Evolutionary conservation across 23 red algal genomes (phyloP), one percentile per base, ranked within the genome.

Genomic region (Gracilaria caudata): DNA sequence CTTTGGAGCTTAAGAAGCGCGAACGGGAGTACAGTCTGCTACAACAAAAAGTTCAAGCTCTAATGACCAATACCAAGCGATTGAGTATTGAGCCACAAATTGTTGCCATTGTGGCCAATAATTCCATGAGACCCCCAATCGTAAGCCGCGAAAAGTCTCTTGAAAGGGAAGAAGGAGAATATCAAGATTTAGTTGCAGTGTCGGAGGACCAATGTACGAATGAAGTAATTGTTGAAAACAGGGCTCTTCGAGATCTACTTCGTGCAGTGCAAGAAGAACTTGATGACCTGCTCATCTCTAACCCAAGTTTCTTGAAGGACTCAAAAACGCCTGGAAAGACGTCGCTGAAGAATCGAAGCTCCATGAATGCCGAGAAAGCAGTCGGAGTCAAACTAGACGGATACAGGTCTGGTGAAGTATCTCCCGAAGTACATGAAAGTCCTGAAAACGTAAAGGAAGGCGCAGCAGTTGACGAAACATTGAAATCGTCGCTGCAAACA

Each of bases 211-310:
- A 75, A 45, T 46, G 37, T 25, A 47, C 25, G 70, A 49, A 75
- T 75, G 70, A 75, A 47, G 70, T 75, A 0, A 75, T 75, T 17
- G 7, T 20, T 29, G 85, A 89, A 53, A 89, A 89, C 54, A 44
- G 29, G n/a, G 16, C 53, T 21, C 75, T 89, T 79, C 85, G 85
- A 78, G 49, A 78, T 25, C 85, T 89, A 21, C 46, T 89, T 24
- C 71, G 56, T 4, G 68, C 68, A 4, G 56, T 89, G 14, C 85
- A 89, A 64, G 68, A 74, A 58, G 85, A 89, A 33, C 68, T 89
- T 7, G 85, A 89, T 64, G 85, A 89, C 23, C 29, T 78, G 25
- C 51, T 80, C 5, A 32, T 75, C 37, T 49, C 40, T 47, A 75
- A 75, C 47, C 43, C 70, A 47, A 49, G 19, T 47, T 9, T 29